Evolutionary conservation across 1,284 basidiomycete species (phyloP).

Genomic region (Tetrapyrgos nigripes): DNA sequence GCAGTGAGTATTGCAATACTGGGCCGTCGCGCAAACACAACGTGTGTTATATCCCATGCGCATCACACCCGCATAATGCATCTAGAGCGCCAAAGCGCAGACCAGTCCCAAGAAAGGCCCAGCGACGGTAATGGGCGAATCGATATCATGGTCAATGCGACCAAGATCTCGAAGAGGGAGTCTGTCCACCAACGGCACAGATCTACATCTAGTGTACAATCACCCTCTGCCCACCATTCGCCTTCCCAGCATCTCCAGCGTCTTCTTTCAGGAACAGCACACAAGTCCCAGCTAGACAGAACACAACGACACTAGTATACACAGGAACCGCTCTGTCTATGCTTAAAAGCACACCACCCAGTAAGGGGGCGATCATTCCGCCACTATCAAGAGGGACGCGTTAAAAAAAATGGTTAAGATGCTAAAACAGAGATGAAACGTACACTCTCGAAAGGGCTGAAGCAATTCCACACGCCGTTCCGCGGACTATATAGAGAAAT

Average conservation of each 20-base stretch:
- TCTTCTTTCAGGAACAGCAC: conserved; percentile 64
- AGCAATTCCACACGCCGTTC: conserved; percentile 91
- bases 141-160: too few species aligned
- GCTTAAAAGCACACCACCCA: conserved; percentile 83
- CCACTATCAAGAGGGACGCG: conserved; percentile 55
- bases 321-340: conserved; percentile 81
- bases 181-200: neutral
- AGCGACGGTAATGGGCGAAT: too few species aligned
- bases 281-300: conserved; percentile 71
- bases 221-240: conserved; percentile 22
- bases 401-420: too few species aligned
- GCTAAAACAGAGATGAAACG: conserved; percentile 32
- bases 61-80: too few species aligned
- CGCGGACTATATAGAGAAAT: conserved; percentile 61
- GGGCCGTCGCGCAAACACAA: too few species aligned
- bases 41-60: too few species aligned
- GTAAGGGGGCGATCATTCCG: conserved; percentile 89
- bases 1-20: too few species aligned
- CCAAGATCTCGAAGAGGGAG: too few species aligned
- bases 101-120: too few species aligned
- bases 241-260: conserved; percentile 33
- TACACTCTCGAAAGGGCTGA: conserved; percentile 89
- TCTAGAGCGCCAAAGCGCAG: too few species aligned
- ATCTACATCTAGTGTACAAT: conserved; percentile 31
- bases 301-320: conserved; percentile 76